Conservation (phyloP, 139 green algal genomes). For the Tetradesmus lagerheimii region DNA sequence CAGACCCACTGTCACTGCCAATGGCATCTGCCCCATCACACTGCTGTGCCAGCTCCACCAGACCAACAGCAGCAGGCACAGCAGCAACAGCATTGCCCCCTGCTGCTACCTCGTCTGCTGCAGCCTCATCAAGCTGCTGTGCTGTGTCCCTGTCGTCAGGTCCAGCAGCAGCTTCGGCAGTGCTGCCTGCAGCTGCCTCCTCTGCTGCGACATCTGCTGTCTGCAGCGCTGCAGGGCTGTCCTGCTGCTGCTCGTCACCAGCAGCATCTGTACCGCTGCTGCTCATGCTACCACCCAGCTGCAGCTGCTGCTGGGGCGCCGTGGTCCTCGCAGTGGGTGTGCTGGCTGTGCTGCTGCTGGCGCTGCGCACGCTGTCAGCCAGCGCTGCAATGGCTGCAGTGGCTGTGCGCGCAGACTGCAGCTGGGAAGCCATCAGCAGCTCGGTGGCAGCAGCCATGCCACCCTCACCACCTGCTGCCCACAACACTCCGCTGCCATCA, state of each 20-base stretch:
- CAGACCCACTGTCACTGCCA: neutral
- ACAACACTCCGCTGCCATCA: neutral
- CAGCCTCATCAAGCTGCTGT: no score
- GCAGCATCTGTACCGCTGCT: neutral
- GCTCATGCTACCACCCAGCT: neutral
- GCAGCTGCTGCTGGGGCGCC: neutral
- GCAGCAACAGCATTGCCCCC: neutral
- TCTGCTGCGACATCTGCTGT: neutral
- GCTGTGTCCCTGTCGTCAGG: no score
- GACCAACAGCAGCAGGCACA: neutral
- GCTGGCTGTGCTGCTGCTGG: neutral
- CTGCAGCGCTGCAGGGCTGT: neutral
- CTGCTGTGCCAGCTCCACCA: neutral
- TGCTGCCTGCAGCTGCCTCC: neutral
- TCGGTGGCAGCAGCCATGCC: neutral
- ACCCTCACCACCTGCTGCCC: neutral
- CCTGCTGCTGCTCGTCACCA: neutral
- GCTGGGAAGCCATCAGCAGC: slow-evolving; percentile 3
- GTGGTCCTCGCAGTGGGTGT: neutral
- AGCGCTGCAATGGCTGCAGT: slow-evolving; percentile 22
- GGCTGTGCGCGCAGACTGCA: slow-evolving; percentile 30
- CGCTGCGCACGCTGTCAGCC: neutral
- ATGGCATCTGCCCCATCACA: neutral
- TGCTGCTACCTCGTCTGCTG: neutral
- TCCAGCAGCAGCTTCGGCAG: neutral